Conservation (phyloP, 2,329 filamentous ascomycete genomes). For the Cordyceps militaris region DNA sequence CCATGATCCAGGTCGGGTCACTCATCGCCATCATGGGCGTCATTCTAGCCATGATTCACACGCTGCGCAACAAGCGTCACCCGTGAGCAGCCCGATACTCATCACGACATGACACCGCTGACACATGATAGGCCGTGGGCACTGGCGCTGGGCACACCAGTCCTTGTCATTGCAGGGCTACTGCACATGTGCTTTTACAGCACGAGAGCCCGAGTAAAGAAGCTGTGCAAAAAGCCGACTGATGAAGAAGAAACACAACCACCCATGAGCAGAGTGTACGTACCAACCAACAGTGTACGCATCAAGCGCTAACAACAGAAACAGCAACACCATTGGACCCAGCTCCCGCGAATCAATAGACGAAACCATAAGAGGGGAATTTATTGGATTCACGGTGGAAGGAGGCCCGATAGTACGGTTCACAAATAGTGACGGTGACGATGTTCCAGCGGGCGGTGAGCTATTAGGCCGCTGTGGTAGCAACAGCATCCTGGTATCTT, state of each 20-base stretch:
- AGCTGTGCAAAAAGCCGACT: conserved; percentile 21
- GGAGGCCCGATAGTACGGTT: conserved; percentile 42
- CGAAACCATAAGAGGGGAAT: conserved; percentile 26
- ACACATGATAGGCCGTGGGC: conserved; percentile 41
- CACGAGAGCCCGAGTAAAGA: conserved; percentile 30
- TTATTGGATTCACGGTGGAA: conserved; percentile 39
- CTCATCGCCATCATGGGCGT: conserved; percentile 53
- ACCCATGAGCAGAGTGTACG: conserved; percentile 40
- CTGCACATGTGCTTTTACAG: conserved; percentile 41
- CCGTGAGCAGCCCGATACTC: conserved; percentile 34
- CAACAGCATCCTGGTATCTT: conserved; percentile 33
- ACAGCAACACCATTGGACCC: conserved; percentile 31
- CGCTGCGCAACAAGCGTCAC: conserved; percentile 41
- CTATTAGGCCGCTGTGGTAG: conserved; percentile 31
- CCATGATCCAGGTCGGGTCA: conserved; percentile 51
- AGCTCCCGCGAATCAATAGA: conserved; percentile 27
- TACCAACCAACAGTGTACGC: conserved; percentile 1
- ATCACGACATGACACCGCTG: not conserved
- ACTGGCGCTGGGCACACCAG: conserved; percentile 52
- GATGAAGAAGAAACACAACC: conserved; percentile 22
- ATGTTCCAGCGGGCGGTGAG: conserved; percentile 26
- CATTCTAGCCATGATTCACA: conserved; percentile 45
- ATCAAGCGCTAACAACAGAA: conserved; percentile 12
- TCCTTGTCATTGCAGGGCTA: conserved; percentile 50
- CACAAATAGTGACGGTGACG: conserved; percentile 24